phyloP scores from a whole-genome alignment of 2,329 filamentous ascomycete genomes.

The Magnaporthiopsis poae region DNA sequence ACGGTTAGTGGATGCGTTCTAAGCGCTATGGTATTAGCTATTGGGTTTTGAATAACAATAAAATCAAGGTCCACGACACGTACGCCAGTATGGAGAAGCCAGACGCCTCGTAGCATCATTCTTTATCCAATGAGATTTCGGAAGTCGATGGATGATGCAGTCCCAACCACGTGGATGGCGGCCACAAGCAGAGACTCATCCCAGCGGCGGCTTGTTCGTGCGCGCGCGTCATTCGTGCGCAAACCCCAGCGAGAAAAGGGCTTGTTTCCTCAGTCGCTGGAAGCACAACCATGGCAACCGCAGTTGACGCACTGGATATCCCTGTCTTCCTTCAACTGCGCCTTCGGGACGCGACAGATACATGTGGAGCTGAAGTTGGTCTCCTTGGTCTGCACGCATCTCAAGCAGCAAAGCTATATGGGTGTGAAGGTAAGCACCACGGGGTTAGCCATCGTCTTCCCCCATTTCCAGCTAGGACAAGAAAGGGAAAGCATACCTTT shows the following conservation, averaged over 20 bases:
- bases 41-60: background rate
- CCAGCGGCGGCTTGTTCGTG: background rate
- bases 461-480: background rate
- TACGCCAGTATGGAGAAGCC: slow-evolving; percentile 2
- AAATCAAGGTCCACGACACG: slow-evolving; percentile 5
- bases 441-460: background rate
- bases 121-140: background rate
- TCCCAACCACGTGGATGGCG: background rate
- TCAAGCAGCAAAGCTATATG: slow-evolving; percentile 73
- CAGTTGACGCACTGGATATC: slow-evolving; percentile 91
- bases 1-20: background rate
- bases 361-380: slow-evolving; percentile 98
- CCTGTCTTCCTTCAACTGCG: slow-evolving; percentile 80
- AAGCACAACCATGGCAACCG: slow-evolving; percentile 83
- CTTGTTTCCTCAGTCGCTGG: slow-evolving; percentile 53
- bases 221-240: background rate
- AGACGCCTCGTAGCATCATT: background rate
- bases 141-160: background rate
- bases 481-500: slow-evolving; percentile 49
- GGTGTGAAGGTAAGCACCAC: background rate
- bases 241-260: background rate
- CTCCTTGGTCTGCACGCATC: slow-evolving; percentile 98
- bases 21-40: slow-evolving; percentile 2
- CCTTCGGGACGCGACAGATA: slow-evolving; percentile 86
- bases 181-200: background rate